These are phyloP conservation scores for Chamaecyparis obtusa DNA, from an alignment of 75 land plant genomes.

Conservation along the genomic window DNA sequence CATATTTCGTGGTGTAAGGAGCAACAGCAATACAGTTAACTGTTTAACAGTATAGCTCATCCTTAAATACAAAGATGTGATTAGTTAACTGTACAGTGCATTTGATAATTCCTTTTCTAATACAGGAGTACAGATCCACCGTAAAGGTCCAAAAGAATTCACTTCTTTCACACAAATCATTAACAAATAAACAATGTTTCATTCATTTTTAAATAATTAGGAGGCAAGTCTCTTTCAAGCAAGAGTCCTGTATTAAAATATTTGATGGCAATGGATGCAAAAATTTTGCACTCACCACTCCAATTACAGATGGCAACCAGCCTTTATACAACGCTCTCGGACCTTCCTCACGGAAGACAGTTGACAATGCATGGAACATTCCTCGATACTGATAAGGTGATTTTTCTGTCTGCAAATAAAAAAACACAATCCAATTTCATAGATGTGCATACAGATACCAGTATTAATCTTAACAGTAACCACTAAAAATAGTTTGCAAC, in stretches of 20 bases:
- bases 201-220: neutral
- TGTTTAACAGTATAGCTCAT: neutral
- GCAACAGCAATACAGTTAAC: no score
- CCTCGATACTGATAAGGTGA: constrained; percentile 89
- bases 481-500: neutral
- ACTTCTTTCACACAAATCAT: neutral
- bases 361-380: constrained; percentile 81
- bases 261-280: neutral
- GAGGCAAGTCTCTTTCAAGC: neutral
- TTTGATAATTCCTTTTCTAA: neutral
- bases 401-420: constrained; percentile 63
- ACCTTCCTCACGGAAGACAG: constrained; percentile 74
- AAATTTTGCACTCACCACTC: constrained; percentile 71
- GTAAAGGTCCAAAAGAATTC: neutral
- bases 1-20: neutral
- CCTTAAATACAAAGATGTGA: neutral
- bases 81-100: neutral
- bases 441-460: neutral
- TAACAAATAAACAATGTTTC: neutral
- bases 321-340: constrained; percentile 85
- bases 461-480: neutral
- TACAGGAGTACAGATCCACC: neutral
- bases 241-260: neutral
- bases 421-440: neutral
- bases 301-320: constrained; percentile 97